Base-by-base conservation (phyloP, 441 rosid genomes). In the Populus hybrid region DNA sequence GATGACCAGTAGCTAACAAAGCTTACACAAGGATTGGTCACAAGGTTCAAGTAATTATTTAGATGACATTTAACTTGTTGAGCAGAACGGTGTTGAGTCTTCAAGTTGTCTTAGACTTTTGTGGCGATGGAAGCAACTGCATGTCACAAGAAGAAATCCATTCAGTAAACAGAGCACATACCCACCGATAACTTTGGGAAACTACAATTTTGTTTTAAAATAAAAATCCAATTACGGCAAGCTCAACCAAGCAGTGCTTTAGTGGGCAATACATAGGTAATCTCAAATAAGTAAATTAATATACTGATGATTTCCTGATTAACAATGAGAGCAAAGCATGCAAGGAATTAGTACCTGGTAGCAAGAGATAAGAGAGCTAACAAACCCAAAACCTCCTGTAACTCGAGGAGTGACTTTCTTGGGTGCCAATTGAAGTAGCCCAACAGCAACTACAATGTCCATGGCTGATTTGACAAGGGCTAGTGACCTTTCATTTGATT, bases 401-500 rank as follows among this genome's bases (percentile, higher is more conserved):
- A 93, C 94, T 35, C 98, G 98, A 74, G 99, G 97, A 77, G 89
- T 92, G 70, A 96, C 88, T 78, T 87, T 94, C 91, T 88, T 92
- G 30, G 99, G 98, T 28, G 91, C 92, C 88, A 94, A 83, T 66
- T 94, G 98, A 81, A 96, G 98, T 63, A 94, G 87, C 75, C 99
- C 99, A 35, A 78, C 86, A 14, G 99, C 97, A 35, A 94, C 99
- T 73, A 93, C 89, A 23, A 90, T 85, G 84, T 96, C 99, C 85
- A 96, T 89, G 68, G 82, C 89, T 20, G 99, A 86, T 84, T 96
- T 96, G 73, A 94, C 70, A 75, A 96, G 87, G 65, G 95, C 97
- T 70, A 94, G 82, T 23, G 96, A 85, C 87, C 98, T 90, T 74
- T 93, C 98, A 53, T 92, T 93, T 76, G 99, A 94, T 40, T 89